Evolutionary conservation across 2,329 filamentous ascomycete genomes (phyloP).

Genomic region (Sarocladiaceae sp.): DNA sequence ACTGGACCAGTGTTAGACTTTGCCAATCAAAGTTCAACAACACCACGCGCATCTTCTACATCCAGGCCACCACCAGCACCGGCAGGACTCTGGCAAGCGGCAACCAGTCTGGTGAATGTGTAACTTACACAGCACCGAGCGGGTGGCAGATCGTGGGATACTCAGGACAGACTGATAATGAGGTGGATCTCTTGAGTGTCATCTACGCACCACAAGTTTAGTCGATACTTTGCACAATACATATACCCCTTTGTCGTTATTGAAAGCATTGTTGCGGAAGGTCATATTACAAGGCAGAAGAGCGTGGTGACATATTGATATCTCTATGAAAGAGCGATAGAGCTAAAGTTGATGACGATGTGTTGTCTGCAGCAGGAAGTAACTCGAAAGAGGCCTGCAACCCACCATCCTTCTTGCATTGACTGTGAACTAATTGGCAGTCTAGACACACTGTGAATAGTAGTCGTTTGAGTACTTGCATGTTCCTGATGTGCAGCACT

Average conservation of each 20-base stretch:
- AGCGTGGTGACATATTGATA: too few relatives aligned
- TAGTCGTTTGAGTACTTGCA: slow-evolving; percentile 8
- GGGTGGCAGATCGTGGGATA: slow-evolving; percentile 9
- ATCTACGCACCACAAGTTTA: slow-evolving; percentile 6
- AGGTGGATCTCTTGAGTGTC: slow-evolving; percentile 1
- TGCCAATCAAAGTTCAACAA: background rate
- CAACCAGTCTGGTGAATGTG: background rate
- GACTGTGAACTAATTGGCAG: too few relatives aligned
- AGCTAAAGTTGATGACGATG: too few relatives aligned
- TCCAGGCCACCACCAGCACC: slow-evolving; percentile 2
- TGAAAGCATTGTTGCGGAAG: too few relatives aligned
- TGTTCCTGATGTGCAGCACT: slow-evolving; percentile 6
- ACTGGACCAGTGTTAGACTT: background rate
- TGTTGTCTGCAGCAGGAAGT: too few relatives aligned
- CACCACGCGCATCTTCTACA: slow-evolving; percentile 7
- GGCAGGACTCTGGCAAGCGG: background rate
- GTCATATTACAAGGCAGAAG: too few relatives aligned
- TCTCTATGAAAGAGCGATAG: too few relatives aligned
- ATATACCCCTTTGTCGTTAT: too few relatives aligned
- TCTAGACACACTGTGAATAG: slow-evolving; percentile 10
- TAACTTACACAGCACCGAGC: background rate
- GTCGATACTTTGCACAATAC: too few relatives aligned
- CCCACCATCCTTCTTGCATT: too few relatives aligned
- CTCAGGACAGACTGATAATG: background rate
- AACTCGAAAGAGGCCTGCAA: too few relatives aligned